Conservation (phyloP, 371 early-diverging fungal species). For the Mucor sp. region DNA sequence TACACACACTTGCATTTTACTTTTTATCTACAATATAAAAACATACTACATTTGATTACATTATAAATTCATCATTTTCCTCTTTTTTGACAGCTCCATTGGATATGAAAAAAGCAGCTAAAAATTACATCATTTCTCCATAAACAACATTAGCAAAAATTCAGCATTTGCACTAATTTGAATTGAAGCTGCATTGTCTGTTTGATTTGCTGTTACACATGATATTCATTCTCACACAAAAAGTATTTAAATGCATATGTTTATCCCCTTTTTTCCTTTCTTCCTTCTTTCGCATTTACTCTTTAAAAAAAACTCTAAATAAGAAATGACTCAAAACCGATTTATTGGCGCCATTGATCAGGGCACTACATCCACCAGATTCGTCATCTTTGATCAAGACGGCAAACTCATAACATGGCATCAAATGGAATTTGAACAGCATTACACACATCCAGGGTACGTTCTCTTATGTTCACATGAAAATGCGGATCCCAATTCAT, state of each 20-base stretch:
- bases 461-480: neutral
- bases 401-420: slow-evolving; percentile 75
- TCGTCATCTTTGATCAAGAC: slow-evolving; percentile 83
- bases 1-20: neutral
- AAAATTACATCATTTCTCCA: neutral
- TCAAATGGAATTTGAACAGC: slow-evolving; percentile 82
- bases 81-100: neutral
- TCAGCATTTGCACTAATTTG: neutral
- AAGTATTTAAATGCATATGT: neutral
- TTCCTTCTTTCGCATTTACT: slow-evolving; percentile 11
- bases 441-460: slow-evolving; percentile 78
- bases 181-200: neutral
- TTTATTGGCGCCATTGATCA: slow-evolving; percentile 92
- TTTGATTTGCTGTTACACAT: neutral
- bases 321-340: slow-evolving; percentile 27
- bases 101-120: neutral
- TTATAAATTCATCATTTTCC: neutral
- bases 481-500: slow-evolving; percentile 42
- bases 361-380: slow-evolving; percentile 90
- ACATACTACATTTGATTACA: neutral
- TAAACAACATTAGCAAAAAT: neutral
- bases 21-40: neutral
- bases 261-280: slow-evolving; percentile 1
- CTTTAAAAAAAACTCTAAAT: neutral
- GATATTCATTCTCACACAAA: neutral